Conservation (phyloP, 371 early-diverging fungal genomes). For the Mucor mucedo region DNA sequence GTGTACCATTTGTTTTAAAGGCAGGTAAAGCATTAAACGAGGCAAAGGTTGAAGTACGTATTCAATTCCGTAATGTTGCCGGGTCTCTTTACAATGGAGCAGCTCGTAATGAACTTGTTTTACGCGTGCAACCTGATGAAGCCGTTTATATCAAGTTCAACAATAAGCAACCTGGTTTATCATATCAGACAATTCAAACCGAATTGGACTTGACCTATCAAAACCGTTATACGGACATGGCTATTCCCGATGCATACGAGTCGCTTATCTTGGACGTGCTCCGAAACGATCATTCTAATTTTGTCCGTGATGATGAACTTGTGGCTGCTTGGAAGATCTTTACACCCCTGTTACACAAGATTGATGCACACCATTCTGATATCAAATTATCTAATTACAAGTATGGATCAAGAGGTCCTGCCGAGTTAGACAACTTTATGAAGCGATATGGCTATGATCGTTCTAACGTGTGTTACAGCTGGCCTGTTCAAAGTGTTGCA, state of each 20-base stretch:
- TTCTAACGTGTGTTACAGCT: conserved; percentile 19
- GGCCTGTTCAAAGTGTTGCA: conserved; percentile 34
- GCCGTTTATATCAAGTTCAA: conserved; percentile 96
- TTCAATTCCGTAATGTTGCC: conserved; percentile 92
- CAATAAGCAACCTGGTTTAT: conserved; percentile 90
- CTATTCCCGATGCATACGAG: conserved; percentile 97
- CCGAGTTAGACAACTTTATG: conserved; percentile 75
- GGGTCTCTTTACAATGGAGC: conserved; percentile 74
- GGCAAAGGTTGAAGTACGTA: conserved; percentile 91
- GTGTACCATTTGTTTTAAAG: conserved; percentile 96
- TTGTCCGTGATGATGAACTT: conserved; percentile 96
- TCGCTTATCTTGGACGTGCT: conserved; percentile 90
- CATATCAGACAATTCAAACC: conserved; percentile 71
- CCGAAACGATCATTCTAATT: conserved; percentile 93
- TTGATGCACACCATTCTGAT: conserved; percentile 66
- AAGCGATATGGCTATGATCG: conserved; percentile 64
- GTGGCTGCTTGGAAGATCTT: conserved; percentile 97
- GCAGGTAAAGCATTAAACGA: conserved; percentile 96
- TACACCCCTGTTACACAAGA: conserved; percentile 91
- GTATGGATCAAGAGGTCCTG: conserved; percentile 91
- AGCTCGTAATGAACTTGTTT: conserved; percentile 94
- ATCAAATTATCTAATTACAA: conserved; percentile 77
- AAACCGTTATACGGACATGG: conserved; percentile 78
- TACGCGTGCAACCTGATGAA: conserved; percentile 95
- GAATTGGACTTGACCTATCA: conserved; percentile 94